Conservation (phyloP, 768 basidiomycete genomes). For the Phallus indusiatus region DNA sequence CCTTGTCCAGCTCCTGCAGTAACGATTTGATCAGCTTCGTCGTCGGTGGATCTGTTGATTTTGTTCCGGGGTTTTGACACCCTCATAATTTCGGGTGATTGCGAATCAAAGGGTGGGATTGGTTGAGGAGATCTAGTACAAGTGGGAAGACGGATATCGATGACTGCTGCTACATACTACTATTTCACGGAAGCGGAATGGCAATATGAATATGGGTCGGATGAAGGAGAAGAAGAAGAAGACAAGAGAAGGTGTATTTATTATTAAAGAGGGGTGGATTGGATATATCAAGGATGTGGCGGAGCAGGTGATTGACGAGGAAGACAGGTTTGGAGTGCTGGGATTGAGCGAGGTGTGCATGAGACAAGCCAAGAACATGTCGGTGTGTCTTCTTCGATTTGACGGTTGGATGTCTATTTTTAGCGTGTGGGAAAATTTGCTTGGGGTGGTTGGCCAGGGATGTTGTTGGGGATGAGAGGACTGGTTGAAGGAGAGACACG, state of each 20-base stretch:
- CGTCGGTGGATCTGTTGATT: constrained; percentile 38
- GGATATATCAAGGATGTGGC: constrained; percentile 21
- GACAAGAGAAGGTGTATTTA: not conserved
- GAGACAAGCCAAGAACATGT: not conserved
- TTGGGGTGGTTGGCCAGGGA: constrained; percentile 28
- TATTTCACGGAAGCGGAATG: constrained; percentile 8
- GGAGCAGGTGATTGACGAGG: constrained; percentile 28
- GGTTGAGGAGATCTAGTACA: too few species aligned
- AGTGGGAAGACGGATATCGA: constrained; percentile 10
- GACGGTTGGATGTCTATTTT: constrained; percentile 10
- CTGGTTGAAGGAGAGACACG: not conserved
- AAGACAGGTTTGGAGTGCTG: constrained; percentile 44
- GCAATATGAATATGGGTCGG: not conserved
- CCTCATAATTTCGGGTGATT: not conserved
- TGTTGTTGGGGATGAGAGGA: constrained; percentile 15
- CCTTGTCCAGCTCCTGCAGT: not conserved
- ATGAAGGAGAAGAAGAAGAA: not conserved
- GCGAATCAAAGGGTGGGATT: constrained; percentile 28
- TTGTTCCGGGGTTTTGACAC: constrained; percentile 34
- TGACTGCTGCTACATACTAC: not conserved
- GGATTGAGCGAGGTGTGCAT: constrained; percentile 28
- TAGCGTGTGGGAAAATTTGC: constrained; percentile 28
- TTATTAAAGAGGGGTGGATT: not conserved
- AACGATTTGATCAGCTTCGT: constrained; percentile 2
- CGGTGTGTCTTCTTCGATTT: constrained; percentile 2